Conservation (phyloP, 2,329 filamentous ascomycete genomes). For the Talaromyces sp. region DNA sequence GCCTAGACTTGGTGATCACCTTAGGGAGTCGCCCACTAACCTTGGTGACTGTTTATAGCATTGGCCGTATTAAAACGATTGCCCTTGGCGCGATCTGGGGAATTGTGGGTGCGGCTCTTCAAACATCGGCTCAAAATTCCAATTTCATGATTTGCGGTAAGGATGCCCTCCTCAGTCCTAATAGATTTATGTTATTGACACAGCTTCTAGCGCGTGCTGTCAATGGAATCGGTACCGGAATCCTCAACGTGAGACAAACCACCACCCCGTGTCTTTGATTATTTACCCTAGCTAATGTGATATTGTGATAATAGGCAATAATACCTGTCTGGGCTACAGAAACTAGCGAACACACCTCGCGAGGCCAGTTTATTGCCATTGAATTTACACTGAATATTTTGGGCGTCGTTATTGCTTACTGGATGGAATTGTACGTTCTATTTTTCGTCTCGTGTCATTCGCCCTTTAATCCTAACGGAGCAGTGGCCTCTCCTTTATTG, state of each 20-base stretch:
- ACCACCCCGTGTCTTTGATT: too few species aligned
- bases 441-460: not conserved
- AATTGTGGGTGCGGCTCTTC: conserved; percentile 57
- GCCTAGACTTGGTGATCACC: too few species aligned
- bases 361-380: conserved; percentile 65
- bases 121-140: conserved; percentile 61
- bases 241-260: conserved; percentile 47
- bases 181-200: not conserved
- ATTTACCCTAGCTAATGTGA: too few species aligned
- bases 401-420: conserved; percentile 61
- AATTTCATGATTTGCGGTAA: conserved; percentile 65
- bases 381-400: conserved; percentile 72
- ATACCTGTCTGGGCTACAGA: conserved; percentile 69
- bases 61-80: conserved; percentile 61
- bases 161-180: conserved; percentile 16
- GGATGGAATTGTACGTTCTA: conserved; percentile 47
- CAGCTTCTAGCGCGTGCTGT: conserved; percentile 46
- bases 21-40: too few species aligned
- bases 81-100: conserved; percentile 55
- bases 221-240: conserved; percentile 64
- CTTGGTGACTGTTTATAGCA: conserved; percentile 32
- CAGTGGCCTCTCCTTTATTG: conserved; percentile 56
- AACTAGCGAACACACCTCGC: conserved; percentile 56
- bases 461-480: not conserved
- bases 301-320: conserved; percentile 42